Conservation (phyloP, 768 basidiomycete genomes). For the Amanita pallidorosea region DNA sequence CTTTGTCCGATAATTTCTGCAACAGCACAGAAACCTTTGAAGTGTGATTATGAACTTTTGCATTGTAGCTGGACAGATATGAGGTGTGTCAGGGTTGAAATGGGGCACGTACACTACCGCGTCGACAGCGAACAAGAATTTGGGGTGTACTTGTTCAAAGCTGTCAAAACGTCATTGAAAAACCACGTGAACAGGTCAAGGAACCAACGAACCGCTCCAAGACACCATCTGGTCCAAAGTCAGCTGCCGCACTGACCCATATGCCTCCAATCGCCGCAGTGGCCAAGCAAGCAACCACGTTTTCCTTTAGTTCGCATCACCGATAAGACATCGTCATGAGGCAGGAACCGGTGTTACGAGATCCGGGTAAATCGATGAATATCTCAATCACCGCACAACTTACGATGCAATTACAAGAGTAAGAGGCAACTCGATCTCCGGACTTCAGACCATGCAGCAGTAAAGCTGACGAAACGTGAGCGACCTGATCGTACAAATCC, state of each 20-base stretch:
- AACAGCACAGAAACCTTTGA: conserved; percentile 53
- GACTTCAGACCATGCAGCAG: conserved; percentile 38
- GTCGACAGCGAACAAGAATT: conserved; percentile 63
- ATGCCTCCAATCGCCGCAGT: conserved; percentile 67
- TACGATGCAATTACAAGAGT: conserved; percentile 72
- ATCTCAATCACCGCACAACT: conserved; percentile 14
- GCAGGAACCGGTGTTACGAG: neutral
- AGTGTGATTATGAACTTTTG: conserved; percentile 55
- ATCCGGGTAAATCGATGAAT: neutral
- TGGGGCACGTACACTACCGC: conserved; percentile 45
- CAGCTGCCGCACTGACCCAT: conserved; percentile 75
- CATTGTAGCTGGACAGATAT: conserved; percentile 47
- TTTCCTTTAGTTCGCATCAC: conserved; percentile 38
- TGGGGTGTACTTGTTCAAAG: conserved; percentile 72
- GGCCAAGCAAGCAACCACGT: conserved; percentile 56
- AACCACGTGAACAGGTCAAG: conserved; percentile 2
- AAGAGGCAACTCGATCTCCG: conserved; percentile 69
- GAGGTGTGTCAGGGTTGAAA: conserved; percentile 3
- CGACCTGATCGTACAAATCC: conserved; percentile 45
- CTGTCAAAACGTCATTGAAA: conserved; percentile 18
- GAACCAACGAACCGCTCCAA: conserved; percentile 48
- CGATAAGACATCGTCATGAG: neutral
- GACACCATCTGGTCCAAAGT: conserved; percentile 74
- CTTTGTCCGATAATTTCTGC: conserved; percentile 31
- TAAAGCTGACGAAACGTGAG: conserved; percentile 47